Evolutionary conservation across 2,329 filamentous ascomycete species (phyloP), one percentile per base, ranked within the genome.

Genomic region (Cyphellophora attinorum): DNA sequence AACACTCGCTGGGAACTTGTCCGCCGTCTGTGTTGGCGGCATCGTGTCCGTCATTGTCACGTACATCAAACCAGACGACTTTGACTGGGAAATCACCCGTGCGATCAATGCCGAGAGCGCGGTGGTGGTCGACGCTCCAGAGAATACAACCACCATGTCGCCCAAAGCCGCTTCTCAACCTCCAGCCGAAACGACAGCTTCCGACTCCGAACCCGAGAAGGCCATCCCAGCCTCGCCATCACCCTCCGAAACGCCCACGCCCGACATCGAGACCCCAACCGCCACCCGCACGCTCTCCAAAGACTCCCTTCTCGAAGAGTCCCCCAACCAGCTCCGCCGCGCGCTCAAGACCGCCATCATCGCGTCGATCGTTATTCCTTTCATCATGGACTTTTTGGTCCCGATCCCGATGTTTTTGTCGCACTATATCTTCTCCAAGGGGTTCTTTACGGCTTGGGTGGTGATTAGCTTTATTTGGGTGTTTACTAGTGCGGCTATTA

Each of bases 331-430:
- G 31, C 43, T 56, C 19, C 51, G 49, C 10, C 81, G 85, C 32
- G 60, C 74, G 0, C 69, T 68, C 5, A 41, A 58, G 2, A 70
- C 73, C 48, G 70, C 73, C 1, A 65, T 70, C 35, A 62, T 59
- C 19, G 55, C 74, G 38, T 81, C 78, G 1, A 61, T 76, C 8
- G 54, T 69, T 42, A 64, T 84, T 60, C 81, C 83, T 0, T 39
- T 93, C 0, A 68, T 74, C 0, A 66, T 93, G 38, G 63, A 93
- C 0, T 67, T 93, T 2, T 70, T 93, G 11, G 93, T 85, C 84
- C 86, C 86, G 0, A 88, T 93, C 70, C 85, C 85, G 1, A 78
- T 94, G 76, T 93, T 89, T 51, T 85, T 84, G 10, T 69, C 70
- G 0, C 72, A 72, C 1, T 93, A 93, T 54, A 71, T 93, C 34